These are phyloP conservation scores for Quercus mongolica DNA, from an alignment of 306 rosid species.

Conservation along the genomic window DNA sequence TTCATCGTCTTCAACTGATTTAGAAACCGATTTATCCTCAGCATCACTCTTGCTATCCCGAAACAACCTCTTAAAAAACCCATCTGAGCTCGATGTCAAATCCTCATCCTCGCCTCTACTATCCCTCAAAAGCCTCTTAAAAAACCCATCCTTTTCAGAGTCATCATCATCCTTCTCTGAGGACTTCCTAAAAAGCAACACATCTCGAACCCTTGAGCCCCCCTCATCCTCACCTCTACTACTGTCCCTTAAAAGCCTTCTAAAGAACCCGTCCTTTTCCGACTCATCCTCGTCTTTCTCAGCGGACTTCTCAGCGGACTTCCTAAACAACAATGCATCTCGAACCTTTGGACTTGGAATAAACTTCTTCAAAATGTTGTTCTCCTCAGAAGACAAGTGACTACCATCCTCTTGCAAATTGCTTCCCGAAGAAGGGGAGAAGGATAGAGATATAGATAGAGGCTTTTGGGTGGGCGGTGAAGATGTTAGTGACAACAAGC, in stretches of 20 bases:
- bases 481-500: slow-evolving; percentile 65
- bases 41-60: slow-evolving; percentile 80
- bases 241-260: slow-evolving; percentile 79
- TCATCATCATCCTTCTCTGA: slow-evolving; percentile 70
- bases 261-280: slow-evolving; percentile 90
- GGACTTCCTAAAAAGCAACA: slow-evolving; percentile 69
- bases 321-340: slow-evolving; percentile 83
- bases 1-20: slow-evolving; percentile 60
- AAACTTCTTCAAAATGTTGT: slow-evolving; percentile 73
- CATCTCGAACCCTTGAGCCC: slow-evolving; percentile 69
- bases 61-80: slow-evolving; percentile 81
- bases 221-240: slow-evolving; percentile 69
- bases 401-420: slow-evolving; percentile 56
- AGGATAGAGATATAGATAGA: slow-evolving; percentile 51
- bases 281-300: slow-evolving; percentile 74
- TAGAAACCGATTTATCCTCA: slow-evolving; percentile 50
- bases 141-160: slow-evolving; percentile 82
- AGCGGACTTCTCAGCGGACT: slow-evolving; percentile 70
- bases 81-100: slow-evolving; percentile 68
- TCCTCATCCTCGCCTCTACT: slow-evolving; percentile 84
- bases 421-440: slow-evolving; percentile 58
- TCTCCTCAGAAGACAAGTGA: slow-evolving; percentile 64
- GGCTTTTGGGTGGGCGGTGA: slow-evolving; percentile 64
- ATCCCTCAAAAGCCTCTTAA: slow-evolving; percentile 73
- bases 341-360: slow-evolving; percentile 79